Percentiles rank a stretch among this genome's conserved stretches.
phyloP scores from a whole-genome alignment of 441 rosid genomes.

The Dalechampia spathulata region DNA sequence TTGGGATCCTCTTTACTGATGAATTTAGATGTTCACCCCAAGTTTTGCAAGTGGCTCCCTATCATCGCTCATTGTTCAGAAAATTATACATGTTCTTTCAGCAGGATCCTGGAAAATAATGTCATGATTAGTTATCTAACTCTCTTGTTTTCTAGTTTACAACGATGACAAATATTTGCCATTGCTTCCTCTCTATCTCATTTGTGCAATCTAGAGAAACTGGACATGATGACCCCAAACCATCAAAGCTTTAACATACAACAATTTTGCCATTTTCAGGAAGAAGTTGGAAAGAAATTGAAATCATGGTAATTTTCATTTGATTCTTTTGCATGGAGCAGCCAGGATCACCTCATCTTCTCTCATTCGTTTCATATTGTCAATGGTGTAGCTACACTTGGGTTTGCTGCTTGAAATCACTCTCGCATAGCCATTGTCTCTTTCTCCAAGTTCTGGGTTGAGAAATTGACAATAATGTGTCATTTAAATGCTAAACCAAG shows the following conservation, averaged over 20 bases:
- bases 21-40: too few species aligned
- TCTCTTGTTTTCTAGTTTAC: too few species aligned
- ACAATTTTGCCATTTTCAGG: not conserved
- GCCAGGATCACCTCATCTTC: conserved; percentile 27
- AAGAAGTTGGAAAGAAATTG: not conserved
- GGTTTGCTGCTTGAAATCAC: conserved; percentile 5
- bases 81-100: too few species aligned
- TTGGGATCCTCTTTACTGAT: too few species aligned
- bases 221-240: not conserved
- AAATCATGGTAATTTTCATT: conserved; percentile 8
- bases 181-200: not conserved
- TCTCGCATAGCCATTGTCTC: not conserved
- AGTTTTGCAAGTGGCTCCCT: too few species aligned
- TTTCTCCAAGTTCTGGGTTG: conserved; percentile 17
- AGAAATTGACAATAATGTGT: not conserved
- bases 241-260: not conserved
- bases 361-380: conserved; percentile 27
- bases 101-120: too few species aligned
- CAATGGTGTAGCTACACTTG: conserved; percentile 19
- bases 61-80: too few species aligned
- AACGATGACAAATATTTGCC: too few species aligned
- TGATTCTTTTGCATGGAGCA: conserved; percentile 31
- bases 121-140: too few species aligned
- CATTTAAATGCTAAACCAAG: not conserved
- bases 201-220: not conserved